A percentile compares a stretch with the other conserved stretches of the same genome.
Conservation (phyloP, 2,329 filamentous ascomycete species). For the Aspergillus ustus region DNA sequence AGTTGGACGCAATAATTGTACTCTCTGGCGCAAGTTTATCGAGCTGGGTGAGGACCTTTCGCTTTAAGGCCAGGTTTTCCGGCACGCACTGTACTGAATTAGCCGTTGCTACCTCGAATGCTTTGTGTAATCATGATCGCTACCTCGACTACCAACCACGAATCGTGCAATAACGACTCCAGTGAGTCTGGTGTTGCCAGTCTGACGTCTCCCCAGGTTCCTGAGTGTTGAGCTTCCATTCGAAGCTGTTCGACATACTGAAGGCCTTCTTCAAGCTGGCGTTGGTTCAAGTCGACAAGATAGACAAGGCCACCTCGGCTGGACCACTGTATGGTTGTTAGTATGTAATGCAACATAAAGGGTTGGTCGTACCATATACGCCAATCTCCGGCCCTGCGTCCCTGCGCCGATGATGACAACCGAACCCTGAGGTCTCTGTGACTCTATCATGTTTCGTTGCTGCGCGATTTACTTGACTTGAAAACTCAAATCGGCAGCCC, state of each 20-base stretch:
- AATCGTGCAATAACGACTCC: neutral
- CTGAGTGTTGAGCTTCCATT: neutral
- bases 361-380: constrained; percentile 9
- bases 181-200: neutral
- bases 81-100: constrained; percentile 46
- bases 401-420: constrained; percentile 9
- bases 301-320: constrained; percentile 11
- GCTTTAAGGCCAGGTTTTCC: constrained; percentile 50
- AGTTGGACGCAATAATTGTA: constrained; percentile 53
- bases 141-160: constrained; percentile 18
- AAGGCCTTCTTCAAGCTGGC: constrained; percentile 8
- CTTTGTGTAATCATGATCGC: neutral
- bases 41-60: constrained; percentile 43
- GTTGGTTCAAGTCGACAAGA: constrained; percentile 9
- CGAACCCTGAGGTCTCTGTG: neutral
- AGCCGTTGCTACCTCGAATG: neutral
- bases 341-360: neutral
- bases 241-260: constrained; percentile 7
- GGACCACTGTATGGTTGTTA: constrained; percentile 9
- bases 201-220: neutral
- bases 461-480: neutral
- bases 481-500: neutral
- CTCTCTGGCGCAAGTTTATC: constrained; percentile 42
- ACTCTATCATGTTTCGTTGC: neutral
- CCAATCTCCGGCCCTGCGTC: constrained; percentile 15